These are phyloP conservation scores for Apophysomyces elegans DNA, from an alignment of 371 early-diverging fungal genomes.

Conservation along the genomic window DNA sequence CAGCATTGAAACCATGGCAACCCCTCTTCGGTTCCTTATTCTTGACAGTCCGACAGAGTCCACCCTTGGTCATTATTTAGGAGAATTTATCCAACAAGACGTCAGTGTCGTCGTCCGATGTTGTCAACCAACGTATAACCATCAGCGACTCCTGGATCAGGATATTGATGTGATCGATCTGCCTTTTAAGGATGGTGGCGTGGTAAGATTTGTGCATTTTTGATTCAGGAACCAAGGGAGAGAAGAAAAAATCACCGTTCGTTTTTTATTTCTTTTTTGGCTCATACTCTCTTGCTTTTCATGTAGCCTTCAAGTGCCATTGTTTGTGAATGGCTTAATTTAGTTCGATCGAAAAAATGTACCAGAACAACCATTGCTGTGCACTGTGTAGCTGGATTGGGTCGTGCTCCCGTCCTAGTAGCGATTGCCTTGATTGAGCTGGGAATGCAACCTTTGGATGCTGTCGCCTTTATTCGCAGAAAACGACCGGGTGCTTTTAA, in stretches of 20 bases:
- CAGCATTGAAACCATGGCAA: neutral
- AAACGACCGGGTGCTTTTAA: constrained; percentile 85
- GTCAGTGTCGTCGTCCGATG: constrained; percentile 79
- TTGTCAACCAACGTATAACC: constrained; percentile 85
- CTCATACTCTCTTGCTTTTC: neutral
- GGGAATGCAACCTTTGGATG: constrained; percentile 81
- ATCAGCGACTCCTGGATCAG: constrained; percentile 64
- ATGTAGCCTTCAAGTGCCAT: constrained; percentile 66
- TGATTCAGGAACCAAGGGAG: neutral
- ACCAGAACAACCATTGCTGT: constrained; percentile 73
- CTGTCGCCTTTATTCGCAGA: constrained; percentile 74
- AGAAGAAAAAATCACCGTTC: neutral
- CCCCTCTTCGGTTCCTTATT: constrained; percentile 75
- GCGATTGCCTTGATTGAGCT: constrained; percentile 85
- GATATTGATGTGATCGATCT: constrained; percentile 30
- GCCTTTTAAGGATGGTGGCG: constrained; percentile 58
- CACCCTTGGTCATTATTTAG: constrained; percentile 72
- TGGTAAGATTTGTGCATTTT: constrained; percentile 27
- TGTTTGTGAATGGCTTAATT: constrained; percentile 72
- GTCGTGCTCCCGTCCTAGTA: constrained; percentile 72
- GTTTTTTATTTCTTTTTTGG: neutral
- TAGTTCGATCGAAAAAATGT: constrained; percentile 57
- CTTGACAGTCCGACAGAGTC: constrained; percentile 86
- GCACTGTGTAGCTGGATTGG: constrained; percentile 88
- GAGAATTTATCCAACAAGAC: constrained; percentile 68